These are phyloP conservation scores for Taphrina betulina DNA, from an alignment of 1,139 yeast species.

Conservation along the genomic window DNA sequence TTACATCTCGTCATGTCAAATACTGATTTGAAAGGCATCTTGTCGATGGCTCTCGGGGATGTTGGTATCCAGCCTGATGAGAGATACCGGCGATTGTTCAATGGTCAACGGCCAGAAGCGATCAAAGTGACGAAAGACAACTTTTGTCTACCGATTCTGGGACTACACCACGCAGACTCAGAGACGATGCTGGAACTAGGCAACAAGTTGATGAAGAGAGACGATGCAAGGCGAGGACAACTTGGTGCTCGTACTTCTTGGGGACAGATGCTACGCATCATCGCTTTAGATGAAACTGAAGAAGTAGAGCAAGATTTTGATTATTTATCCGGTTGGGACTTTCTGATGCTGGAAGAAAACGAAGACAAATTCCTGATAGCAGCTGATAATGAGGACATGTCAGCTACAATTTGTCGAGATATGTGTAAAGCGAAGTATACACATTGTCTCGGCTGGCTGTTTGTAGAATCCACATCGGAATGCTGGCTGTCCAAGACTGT, in stretches of 20 bases:
- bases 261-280: neutral
- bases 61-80: constrained; percentile 31
- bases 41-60: constrained; percentile 41
- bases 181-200: neutral
- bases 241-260: neutral
- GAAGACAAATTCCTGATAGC: constrained; percentile 2
- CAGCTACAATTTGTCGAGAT: neutral
- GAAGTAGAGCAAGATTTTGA: neutral
- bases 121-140: neutral
- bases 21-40: too few species aligned
- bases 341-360: neutral
- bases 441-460: constrained; percentile 18
- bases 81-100: constrained; percentile 7
- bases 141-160: constrained; percentile 15
- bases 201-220: neutral
- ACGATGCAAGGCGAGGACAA: neutral
- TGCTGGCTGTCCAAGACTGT: constrained; percentile 12
- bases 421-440: constrained; percentile 2
- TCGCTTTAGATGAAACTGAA: neutral
- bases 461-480: constrained; percentile 1
- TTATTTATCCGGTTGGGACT: constrained; percentile 14
- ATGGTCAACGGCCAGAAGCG: constrained; percentile 8
- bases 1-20: too few species aligned
- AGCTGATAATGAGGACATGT: neutral
- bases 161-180: constrained; percentile 17